A percentile compares a stretch with the other conserved stretches of the same genome.
Conservation (phyloP, 2,329 filamentous ascomycete species). For the Fusarium abutilonis region DNA sequence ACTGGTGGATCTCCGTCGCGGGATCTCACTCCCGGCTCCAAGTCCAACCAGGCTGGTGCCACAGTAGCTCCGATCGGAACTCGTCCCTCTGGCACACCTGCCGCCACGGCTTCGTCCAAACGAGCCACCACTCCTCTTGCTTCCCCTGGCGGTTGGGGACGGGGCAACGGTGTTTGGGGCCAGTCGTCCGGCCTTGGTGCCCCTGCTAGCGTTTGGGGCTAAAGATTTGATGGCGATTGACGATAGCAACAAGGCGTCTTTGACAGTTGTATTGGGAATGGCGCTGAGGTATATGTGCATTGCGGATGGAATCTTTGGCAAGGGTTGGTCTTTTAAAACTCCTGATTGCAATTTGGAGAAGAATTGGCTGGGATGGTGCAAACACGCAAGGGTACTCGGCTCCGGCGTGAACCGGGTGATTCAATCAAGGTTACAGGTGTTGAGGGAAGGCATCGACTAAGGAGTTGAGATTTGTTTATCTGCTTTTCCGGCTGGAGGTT, state of each 20-base stretch:
- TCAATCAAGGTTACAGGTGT: conserved; percentile 35
- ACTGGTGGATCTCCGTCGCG: conserved; percentile 82
- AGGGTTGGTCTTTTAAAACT: conserved; percentile 19
- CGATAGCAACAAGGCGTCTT: conserved; percentile 19
- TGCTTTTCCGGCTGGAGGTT: conserved; percentile 38
- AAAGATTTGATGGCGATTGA: conserved; percentile 42
- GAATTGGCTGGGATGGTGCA: conserved; percentile 12
- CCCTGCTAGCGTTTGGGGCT: conserved; percentile 95
- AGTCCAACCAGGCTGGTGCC: conserved; percentile 64
- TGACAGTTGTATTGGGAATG: conserved; percentile 43
- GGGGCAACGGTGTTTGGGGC: conserved; percentile 85
- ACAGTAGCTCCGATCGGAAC: conserved; percentile 94
- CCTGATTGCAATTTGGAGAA: conserved; percentile 12
- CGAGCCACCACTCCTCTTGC: conserved; percentile 89
- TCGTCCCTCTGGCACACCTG: conserved; percentile 73
- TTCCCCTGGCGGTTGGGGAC: conserved; percentile 88
- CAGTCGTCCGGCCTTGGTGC: conserved; percentile 83
- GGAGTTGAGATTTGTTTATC: conserved; percentile 44
- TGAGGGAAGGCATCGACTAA: conserved; percentile 41
- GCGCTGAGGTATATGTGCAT: conserved; percentile 44
- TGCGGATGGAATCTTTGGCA: conserved; percentile 34
- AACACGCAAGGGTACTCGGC: conserved; percentile 31
- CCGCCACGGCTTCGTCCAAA: conserved; percentile 66
- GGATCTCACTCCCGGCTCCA: conserved; percentile 63
- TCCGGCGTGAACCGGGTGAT: conserved; percentile 37